Percentiles rank a stretch among this genome's conserved stretches.
These are phyloP conservation scores for Dactylellina sp. DNA, from an alignment of 2,329 filamentous ascomycete species.

Conservation along the genomic window DNA sequence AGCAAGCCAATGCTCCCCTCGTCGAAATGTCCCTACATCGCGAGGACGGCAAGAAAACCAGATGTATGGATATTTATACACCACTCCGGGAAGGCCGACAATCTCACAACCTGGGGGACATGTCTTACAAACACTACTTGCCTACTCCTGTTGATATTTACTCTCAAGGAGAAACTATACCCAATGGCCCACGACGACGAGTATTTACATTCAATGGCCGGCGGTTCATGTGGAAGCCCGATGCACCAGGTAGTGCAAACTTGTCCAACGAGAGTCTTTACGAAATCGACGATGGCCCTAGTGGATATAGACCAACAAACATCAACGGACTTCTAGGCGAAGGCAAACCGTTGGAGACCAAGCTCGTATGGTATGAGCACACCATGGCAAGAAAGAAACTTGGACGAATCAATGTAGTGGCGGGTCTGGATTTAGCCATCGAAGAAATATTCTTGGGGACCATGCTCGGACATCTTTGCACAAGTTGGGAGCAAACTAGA, in stretches of 20 bases:
- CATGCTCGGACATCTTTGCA: conserved; percentile 53
- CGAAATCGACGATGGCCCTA: conserved; percentile 49
- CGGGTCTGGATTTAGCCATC: conserved; percentile 43
- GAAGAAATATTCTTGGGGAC: conserved; percentile 52
- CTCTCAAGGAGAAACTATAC: conserved; percentile 42
- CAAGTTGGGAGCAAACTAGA: conserved; percentile 45
- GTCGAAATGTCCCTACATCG: conserved; percentile 54
- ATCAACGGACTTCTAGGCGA: conserved; percentile 43
- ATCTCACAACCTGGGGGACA: conserved; percentile 41
- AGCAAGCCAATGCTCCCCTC: conserved; percentile 45
- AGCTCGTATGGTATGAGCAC: conserved; percentile 54
- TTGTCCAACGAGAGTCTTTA: conserved; percentile 49
- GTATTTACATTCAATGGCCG: conserved; percentile 54
- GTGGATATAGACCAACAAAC: conserved; percentile 34
- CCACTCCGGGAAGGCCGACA: conserved; percentile 45
- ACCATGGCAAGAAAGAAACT: conserved; percentile 53
- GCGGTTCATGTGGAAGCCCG: conserved; percentile 52
- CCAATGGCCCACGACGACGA: conserved; percentile 38
- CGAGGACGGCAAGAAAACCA: conserved; percentile 52
- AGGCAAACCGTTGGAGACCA: conserved; percentile 48
- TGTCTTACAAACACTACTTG: conserved; percentile 52
- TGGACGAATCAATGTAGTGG: conserved; percentile 46
- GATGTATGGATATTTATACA: conserved; percentile 54
- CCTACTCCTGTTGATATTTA: conserved; percentile 50
- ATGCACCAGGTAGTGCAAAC: conserved; percentile 26